Percentiles rank a stretch among this genome's conserved stretches.
phyloP scores from a whole-genome alignment of 345 rosid species.

The Eucalyptus marginata region DNA sequence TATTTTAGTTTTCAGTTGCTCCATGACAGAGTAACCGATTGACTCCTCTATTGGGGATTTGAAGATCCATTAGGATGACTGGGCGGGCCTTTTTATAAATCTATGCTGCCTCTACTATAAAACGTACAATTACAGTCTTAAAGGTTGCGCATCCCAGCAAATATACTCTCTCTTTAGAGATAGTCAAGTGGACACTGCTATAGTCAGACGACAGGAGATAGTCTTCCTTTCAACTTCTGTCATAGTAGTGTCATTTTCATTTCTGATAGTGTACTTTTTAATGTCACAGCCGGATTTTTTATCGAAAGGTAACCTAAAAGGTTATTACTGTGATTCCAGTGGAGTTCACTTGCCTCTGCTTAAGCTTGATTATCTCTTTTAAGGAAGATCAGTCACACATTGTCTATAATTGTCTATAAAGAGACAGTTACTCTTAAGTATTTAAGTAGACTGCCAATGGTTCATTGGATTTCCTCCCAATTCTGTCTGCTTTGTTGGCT shows the following conservation, averaged over 20 bases:
- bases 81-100: neutral
- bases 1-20: neutral
- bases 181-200: neutral
- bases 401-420: neutral
- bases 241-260: neutral
- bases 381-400: neutral
- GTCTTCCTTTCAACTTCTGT: neutral
- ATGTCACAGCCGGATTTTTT: neutral
- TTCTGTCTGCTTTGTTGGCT: neutral
- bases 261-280: neutral
- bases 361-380: neutral
- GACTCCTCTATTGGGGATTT: neutral
- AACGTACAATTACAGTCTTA: neutral
- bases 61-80: neutral
- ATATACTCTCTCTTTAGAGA: neutral
- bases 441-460: neutral
- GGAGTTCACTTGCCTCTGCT: neutral
- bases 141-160: neutral
- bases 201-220: neutral
- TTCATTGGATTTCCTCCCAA: neutral
- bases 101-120: neutral
- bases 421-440: neutral
- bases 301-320: neutral
- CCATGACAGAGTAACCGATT: neutral
- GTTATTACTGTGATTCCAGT: neutral